Evolutionary conservation across 768 basidiomycete species (phyloP).

Genomic region (Lactifluus pinguis): DNA sequence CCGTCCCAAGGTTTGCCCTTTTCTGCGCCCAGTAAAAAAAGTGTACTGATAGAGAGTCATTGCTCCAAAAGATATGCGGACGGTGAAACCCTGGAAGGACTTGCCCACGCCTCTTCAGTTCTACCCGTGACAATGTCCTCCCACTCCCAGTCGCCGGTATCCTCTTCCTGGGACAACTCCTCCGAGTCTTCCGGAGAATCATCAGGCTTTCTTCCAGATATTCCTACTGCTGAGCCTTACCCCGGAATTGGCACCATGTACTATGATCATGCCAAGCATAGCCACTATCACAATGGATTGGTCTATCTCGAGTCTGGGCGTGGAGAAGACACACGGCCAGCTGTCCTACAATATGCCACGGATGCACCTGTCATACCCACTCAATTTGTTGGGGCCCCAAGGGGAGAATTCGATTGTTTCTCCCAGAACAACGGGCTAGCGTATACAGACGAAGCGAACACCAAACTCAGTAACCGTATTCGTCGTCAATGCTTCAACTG

Average conservation of each 20-base stretch:
- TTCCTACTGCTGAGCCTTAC: neutral
- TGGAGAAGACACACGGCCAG: neutral
- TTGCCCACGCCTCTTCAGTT: neutral
- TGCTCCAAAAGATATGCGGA: neutral
- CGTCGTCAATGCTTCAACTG: constrained; percentile 75
- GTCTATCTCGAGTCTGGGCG: neutral
- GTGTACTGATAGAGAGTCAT: neutral
- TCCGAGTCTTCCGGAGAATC: constrained; percentile 9
- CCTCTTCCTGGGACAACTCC: constrained; percentile 4
- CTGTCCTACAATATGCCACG: neutral
- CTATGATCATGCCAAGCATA: neutral
- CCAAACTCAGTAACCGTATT: constrained; percentile 69
- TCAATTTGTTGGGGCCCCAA: neutral
- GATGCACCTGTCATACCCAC: neutral
- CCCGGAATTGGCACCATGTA: constrained; percentile 1
- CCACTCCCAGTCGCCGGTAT: neutral
- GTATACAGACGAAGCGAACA: constrained; percentile 69
- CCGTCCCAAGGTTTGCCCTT: constrained; percentile 1
- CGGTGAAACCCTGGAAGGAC: neutral
- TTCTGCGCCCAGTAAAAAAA: neutral
- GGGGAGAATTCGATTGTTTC: neutral
- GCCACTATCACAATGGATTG: constrained; percentile 2
- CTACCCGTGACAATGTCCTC: neutral
- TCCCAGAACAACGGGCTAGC: neutral
- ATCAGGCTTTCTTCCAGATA: neutral